These are phyloP conservation scores for Trebouxia gelatinosa DNA, from an alignment of 163 green algal genomes.

Conservation along the genomic window DNA sequence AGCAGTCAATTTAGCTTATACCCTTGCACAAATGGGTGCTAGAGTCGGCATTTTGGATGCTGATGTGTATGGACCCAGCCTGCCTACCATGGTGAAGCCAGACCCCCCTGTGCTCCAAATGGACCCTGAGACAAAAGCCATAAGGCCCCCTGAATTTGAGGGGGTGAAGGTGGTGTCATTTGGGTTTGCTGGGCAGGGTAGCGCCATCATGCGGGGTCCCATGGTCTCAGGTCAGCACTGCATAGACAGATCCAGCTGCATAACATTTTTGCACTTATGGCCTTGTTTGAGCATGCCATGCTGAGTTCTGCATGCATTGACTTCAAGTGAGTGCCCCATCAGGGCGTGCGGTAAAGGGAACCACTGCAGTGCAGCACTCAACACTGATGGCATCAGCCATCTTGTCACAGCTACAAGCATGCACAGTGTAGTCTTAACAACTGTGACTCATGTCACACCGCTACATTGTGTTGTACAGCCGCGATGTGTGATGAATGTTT, in stretches of 20 bases:
- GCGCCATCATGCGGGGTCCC: constrained; percentile 95
- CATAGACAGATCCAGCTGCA: too few species aligned
- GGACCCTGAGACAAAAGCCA: constrained; percentile 54
- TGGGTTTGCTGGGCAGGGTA: constrained; percentile 94
- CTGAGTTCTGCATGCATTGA: neutral
- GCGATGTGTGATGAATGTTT: too few species aligned
- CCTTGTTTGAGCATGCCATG: neutral
- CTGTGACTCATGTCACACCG: too few species aligned
- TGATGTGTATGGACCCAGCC: constrained; percentile 93
- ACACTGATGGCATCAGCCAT: too few species aligned
- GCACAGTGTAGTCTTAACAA: too few species aligned
- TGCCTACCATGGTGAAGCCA: constrained; percentile 93
- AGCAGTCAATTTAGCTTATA: constrained; percentile 96
- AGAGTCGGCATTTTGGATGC: constrained; percentile 96
- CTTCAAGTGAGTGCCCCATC: neutral
- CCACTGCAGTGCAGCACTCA: neutral
- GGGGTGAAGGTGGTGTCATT: constrained; percentile 96
- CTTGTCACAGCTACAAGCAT: too few species aligned
- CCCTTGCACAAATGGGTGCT: constrained; percentile 76
- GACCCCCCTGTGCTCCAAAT: constrained; percentile 53
- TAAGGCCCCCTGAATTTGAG: constrained; percentile 90
- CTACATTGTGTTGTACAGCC: too few species aligned
- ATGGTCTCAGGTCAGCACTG: constrained; percentile 85
- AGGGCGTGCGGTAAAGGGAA: neutral
- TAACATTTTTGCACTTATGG: too few species aligned